A percentile compares a stretch with the other conserved stretches of the same genome.
Conservation (phyloP, 805 yeast species). For the Wickerhamiella brachini region DNA sequence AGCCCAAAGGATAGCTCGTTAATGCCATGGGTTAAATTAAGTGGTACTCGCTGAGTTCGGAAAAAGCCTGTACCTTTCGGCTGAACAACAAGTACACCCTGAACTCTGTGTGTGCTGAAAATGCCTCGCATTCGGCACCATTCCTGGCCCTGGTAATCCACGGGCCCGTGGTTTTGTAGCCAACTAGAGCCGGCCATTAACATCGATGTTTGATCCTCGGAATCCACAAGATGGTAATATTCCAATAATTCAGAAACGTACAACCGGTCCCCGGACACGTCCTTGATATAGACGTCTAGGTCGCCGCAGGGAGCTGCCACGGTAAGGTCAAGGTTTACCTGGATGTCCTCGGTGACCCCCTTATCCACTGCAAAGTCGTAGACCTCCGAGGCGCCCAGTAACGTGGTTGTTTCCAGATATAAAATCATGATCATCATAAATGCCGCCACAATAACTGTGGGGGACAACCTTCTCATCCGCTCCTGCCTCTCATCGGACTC, state of each 20-base stretch:
- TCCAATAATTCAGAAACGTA: constrained; percentile 65
- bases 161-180: neutral
- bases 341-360: constrained; percentile 40
- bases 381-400: constrained; percentile 66
- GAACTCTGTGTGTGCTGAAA: constrained; percentile 71
- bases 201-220: neutral
- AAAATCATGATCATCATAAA: constrained; percentile 42
- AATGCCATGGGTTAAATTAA: constrained; percentile 75
- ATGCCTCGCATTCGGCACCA: constrained; percentile 82
- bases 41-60: constrained; percentile 15
- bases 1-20: constrained; percentile 84
- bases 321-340: constrained; percentile 63
- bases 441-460: constrained; percentile 51
- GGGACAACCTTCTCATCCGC: constrained; percentile 43
- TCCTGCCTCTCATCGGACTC: neutral
- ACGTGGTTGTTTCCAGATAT: constrained; percentile 78
- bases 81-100: constrained; percentile 75
- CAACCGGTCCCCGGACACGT: constrained; percentile 61
- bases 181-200: constrained; percentile 1
- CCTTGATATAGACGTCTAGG: constrained; percentile 63
- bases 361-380: constrained; percentile 67
- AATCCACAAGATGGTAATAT: constrained; percentile 22
- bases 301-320: constrained; percentile 75
- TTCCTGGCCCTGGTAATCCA: constrained; percentile 5
- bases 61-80: constrained; percentile 24